Evolutionary conservation across 2,329 filamentous ascomycete species (phyloP).

Genomic region (Didymella pinodella): DNA sequence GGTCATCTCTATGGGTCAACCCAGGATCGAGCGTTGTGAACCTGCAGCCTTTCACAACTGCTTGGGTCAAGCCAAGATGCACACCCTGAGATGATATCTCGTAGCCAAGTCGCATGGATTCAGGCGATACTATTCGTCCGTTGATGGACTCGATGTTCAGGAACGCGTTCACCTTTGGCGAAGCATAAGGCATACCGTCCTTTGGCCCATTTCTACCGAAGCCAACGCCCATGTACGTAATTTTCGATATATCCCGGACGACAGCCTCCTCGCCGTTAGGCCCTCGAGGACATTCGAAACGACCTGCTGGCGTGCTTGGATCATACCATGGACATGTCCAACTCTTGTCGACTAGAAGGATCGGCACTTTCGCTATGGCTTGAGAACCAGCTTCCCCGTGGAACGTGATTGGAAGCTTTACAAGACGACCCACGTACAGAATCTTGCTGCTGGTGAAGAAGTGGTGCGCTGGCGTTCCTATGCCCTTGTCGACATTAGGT

Average conservation of each 20-base stretch:
- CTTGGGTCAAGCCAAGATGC: constrained; percentile 40
- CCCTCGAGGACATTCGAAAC: constrained; percentile 40
- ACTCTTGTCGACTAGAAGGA: constrained; percentile 46
- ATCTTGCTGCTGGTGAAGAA: constrained; percentile 48
- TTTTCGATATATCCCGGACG: constrained; percentile 37
- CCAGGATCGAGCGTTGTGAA: constrained; percentile 40
- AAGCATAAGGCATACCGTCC: constrained; percentile 41
- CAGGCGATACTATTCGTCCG: constrained; percentile 19
- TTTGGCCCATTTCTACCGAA: constrained; percentile 44
- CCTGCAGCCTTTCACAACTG: constrained; percentile 30
- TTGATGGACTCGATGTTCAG: constrained; percentile 46
- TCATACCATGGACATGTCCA: constrained; percentile 48
- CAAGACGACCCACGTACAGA: constrained; percentile 44
- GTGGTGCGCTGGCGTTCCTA: constrained; percentile 41
- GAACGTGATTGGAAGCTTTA: constrained; percentile 41
- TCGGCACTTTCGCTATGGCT: constrained; percentile 38
- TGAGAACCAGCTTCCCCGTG: constrained; percentile 30
- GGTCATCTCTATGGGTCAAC: constrained; percentile 37
- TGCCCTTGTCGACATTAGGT: constrained; percentile 32
- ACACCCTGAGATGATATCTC: constrained; percentile 42
- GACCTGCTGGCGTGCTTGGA: constrained; percentile 32
- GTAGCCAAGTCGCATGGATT: constrained; percentile 36
- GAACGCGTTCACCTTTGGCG: constrained; percentile 46
- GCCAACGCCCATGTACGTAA: constrained; percentile 50
- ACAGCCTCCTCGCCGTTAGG: constrained; percentile 36